phyloP scores from a whole-genome alignment of 495 filamentous ascomycete genomes.

The Letharia lupina region DNA sequence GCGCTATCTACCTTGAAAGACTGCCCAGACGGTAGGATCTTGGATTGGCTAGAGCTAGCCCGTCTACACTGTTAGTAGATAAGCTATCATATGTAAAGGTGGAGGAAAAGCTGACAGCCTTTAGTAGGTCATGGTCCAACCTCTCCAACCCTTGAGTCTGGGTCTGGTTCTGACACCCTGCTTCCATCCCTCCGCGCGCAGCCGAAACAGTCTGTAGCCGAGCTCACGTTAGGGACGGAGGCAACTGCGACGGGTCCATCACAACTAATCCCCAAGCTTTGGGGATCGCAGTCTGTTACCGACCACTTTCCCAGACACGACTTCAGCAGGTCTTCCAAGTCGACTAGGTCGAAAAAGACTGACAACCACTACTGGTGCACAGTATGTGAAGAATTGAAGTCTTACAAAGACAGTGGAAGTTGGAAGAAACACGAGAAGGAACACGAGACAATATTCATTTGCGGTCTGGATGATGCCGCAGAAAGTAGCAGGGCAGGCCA shows the following conservation, averaged over 20 bases:
- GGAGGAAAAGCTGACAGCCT: background rate
- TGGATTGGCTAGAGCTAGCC: background rate
- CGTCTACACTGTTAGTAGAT: background rate
- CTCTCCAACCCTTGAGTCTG: too few relatives aligned
- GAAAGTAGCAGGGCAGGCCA: background rate
- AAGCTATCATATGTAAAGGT: too few relatives aligned
- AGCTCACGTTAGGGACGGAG: background rate
- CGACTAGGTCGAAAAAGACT: background rate
- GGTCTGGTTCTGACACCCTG: too few relatives aligned
- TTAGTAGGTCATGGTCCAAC: background rate
- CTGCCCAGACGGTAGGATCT: background rate
- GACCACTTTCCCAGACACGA: too few relatives aligned
- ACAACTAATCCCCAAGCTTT: background rate
- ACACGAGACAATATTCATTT: constrained; percentile 7
- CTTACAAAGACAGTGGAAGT: constrained; percentile 3
- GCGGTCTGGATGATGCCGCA: background rate
- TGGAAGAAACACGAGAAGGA: constrained; percentile 17
- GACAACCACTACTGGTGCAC: constrained; percentile 10
- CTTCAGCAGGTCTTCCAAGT: background rate
- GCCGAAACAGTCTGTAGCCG: background rate
- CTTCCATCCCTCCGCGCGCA: too few relatives aligned
- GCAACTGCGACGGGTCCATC: background rate
- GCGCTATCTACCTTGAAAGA: background rate
- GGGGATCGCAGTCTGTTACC: background rate
- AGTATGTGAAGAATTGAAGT: constrained; percentile 1